These are phyloP conservation scores for Colletotrichum lentis DNA, from an alignment of 2,329 filamentous ascomycete genomes.

Conservation along the genomic window DNA sequence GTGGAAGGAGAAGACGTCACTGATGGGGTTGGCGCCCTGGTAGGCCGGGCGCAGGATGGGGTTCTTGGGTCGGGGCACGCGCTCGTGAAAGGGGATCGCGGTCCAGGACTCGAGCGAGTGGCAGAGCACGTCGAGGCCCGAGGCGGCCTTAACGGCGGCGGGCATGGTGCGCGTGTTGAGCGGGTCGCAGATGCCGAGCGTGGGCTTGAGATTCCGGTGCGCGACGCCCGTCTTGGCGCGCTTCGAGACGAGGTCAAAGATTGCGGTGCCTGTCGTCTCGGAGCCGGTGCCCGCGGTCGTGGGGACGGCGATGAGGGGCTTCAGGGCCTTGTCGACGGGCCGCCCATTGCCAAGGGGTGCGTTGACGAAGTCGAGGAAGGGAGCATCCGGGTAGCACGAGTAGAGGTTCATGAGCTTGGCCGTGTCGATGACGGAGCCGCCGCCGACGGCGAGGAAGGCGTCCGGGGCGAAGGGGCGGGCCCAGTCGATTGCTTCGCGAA, in stretches of 20 bases:
- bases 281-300: constrained; percentile 87
- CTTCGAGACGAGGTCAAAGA: constrained; percentile 92
- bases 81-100: constrained; percentile 91
- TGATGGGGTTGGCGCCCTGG: constrained; percentile 97
- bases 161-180: constrained; percentile 98
- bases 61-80: constrained; percentile 83
- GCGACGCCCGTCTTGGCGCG: constrained; percentile 95
- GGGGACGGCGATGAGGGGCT: constrained; percentile 81
- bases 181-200: constrained; percentile 83
- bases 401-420: constrained; percentile 99
- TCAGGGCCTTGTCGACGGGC: constrained; percentile 75
- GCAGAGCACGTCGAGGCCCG: constrained; percentile 93
- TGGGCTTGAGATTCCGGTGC: constrained; percentile 94
- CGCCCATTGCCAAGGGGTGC: constrained; percentile 87
- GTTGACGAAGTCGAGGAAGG: constrained; percentile 98
- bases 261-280: constrained; percentile 96
- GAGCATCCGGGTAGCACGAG: constrained; percentile 86
- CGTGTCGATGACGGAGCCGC: constrained; percentile 96
- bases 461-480: constrained; percentile 82
- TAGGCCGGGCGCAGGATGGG: constrained; percentile 93
- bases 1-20: constrained; percentile 92
- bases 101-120: constrained; percentile 98
- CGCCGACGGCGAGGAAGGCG: constrained; percentile 89
- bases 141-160: constrained; percentile 87
- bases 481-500: constrained; percentile 89